phyloP scores from a whole-genome alignment of 768 basidiomycete genomes.

The Leccinum rimulosum region DNA sequence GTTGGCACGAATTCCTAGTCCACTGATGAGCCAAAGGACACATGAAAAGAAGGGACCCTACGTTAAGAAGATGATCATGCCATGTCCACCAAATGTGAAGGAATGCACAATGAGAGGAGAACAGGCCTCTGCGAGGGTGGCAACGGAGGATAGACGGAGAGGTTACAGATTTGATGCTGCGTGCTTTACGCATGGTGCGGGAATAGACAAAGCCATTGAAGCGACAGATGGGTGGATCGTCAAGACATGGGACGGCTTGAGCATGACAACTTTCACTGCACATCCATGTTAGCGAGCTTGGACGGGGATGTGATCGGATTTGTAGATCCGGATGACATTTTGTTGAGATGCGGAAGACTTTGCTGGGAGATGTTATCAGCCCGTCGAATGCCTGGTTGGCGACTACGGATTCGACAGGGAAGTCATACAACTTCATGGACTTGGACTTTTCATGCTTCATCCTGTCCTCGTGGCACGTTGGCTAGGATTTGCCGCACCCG shows the following conservation, averaged over 20 bases:
- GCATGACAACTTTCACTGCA: constrained; percentile 87
- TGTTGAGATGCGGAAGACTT: neutral
- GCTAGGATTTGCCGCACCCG: constrained; percentile 6
- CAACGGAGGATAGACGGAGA: constrained; percentile 33
- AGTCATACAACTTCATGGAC: constrained; percentile 44
- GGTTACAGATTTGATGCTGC: constrained; percentile 71
- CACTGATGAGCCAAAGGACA: too few species aligned
- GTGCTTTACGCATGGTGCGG: constrained; percentile 61
- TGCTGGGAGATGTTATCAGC: constrained; percentile 15
- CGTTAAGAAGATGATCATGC: too few species aligned
- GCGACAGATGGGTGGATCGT: constrained; percentile 37
- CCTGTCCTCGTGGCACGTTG: constrained; percentile 22
- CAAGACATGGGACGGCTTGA: constrained; percentile 78
- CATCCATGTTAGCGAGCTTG: constrained; percentile 82
- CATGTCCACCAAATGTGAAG: too few species aligned
- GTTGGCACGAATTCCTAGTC: too few species aligned
- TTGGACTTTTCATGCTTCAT: constrained; percentile 42
- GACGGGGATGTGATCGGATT: constrained; percentile 74
- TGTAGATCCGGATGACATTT: constrained; percentile 69
- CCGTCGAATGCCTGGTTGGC: constrained; percentile 77
- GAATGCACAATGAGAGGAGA: too few species aligned
- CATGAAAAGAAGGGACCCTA: too few species aligned
- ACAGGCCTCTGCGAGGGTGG: too few species aligned
- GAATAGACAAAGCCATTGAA: constrained; percentile 39
- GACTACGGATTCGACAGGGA: constrained; percentile 34